A percentile compares a stretch with the other conserved stretches of the same genome.
These are phyloP conservation scores for Desmodesmus armatus DNA, from an alignment of 139 green algal genomes.

Conservation along the genomic window DNA sequence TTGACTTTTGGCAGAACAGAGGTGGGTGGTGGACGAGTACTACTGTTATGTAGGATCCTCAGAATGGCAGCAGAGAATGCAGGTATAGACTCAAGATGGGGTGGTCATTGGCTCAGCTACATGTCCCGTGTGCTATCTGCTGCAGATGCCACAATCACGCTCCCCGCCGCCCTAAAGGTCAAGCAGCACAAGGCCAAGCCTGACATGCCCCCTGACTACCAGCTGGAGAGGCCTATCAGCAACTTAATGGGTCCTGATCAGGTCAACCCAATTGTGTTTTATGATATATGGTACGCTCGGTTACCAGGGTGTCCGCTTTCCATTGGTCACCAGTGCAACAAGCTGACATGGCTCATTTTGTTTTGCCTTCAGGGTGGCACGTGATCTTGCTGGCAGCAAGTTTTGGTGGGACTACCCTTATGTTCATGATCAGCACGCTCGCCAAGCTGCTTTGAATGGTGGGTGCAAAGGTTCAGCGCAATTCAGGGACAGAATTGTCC, in stretches of 20 bases:
- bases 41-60: no score
- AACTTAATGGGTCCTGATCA: not conserved
- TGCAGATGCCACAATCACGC: not conserved
- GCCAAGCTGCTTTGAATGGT: not conserved
- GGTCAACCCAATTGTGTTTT: slow-evolving; percentile 3
- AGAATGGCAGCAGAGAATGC: no score
- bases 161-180: not conserved
- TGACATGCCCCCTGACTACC: not conserved
- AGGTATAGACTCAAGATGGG: no score
- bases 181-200: not conserved
- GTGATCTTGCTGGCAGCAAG: slow-evolving; percentile 2
- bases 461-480: no score
- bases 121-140: no score
- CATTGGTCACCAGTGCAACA: no score
- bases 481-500: no score
- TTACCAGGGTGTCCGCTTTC: no score
- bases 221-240: not conserved
- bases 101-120: no score
- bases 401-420: slow-evolving; percentile 3
- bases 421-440: not conserved
- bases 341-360: no score
- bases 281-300: slow-evolving; percentile 6
- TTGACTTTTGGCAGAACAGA: slow-evolving; percentile 54
- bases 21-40: not conserved
- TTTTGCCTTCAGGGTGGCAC: slow-evolving; percentile 8